Base-by-base conservation (phyloP, 441 rosid species). In the Cnidoscolus chayamansa region DNA sequence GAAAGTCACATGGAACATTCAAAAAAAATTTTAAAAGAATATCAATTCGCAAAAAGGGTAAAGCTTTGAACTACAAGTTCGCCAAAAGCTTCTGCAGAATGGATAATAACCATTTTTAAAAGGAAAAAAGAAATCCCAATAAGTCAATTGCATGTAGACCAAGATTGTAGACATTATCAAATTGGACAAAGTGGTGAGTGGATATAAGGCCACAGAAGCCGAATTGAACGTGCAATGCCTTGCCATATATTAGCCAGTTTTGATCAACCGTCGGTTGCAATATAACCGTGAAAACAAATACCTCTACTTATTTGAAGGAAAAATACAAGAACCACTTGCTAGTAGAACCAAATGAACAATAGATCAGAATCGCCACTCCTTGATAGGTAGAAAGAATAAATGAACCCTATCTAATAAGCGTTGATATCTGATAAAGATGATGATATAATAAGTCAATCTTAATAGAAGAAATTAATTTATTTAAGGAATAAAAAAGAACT, bases 201-300 rank as follows among this genome's bases (percentile, higher is more conserved):
- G 10, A 16, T 31, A 30, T 32, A 48, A 35, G 58, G 57, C n/a
- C 20, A 51, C 20, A 31, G 59, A 66, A 67, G 47, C 20, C 7
- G n/a, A 31, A 45, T 25, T 58, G 50, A 51, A 67, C 58, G 13
- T 64, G 67, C 32, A 15, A 31, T 67, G 59, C n/a, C 68, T 47
- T 12, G 35, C 35, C 16, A 20, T 47, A 47, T 17, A 68, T 20
- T 3, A 17, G 49, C 30, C 50, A 55, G 10, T 68, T 68, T 2
- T 57, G 17, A 35, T 19, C 48, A 55, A 68, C 5, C 11, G 13
- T 17, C 19, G 13, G 40, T 40, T 25, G 25, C 72, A 55, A 8
- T 20, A 19, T 15, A 35, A 35, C 40, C 40, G 5, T 35, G 4
- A 35, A 2, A 35, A 35, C 40, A 2, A 35, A 35, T 2, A 35